Evolutionary conservation across 2,329 filamentous ascomycete genomes (phyloP).

Genomic region (Fusarium luffae): DNA sequence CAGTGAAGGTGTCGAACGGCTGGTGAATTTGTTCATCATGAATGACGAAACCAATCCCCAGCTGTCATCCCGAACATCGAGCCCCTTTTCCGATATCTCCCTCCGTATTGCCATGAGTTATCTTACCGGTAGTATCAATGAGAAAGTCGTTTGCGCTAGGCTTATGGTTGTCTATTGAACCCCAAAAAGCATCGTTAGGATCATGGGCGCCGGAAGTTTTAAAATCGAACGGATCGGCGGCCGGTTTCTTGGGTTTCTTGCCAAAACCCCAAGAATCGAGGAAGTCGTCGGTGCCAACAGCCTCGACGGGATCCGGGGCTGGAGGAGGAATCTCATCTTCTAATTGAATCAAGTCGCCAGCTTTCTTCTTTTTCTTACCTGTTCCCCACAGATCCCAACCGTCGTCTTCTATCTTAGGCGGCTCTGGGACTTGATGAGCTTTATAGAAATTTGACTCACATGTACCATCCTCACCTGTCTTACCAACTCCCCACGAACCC

Average conservation of each 20-base stretch:
- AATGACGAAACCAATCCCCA: slow-evolving; percentile 57
- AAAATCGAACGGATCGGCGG: slow-evolving; percentile 46
- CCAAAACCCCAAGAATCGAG: slow-evolving; percentile 67
- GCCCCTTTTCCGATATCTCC: slow-evolving; percentile 57
- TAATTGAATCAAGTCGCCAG: slow-evolving; percentile 52
- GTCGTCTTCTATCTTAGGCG: slow-evolving; percentile 32
- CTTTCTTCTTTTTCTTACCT: slow-evolving; percentile 54
- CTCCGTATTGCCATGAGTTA: slow-evolving; percentile 58
- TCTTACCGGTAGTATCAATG: slow-evolving; percentile 57
- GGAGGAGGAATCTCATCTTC: slow-evolving; percentile 48
- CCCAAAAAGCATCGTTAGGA: slow-evolving; percentile 56
- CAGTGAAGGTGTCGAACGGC: slow-evolving; percentile 52
- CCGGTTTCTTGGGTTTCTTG: slow-evolving; percentile 59
- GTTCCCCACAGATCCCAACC: slow-evolving; percentile 47
- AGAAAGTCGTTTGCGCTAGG: slow-evolving; percentile 62
- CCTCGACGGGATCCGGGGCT: slow-evolving; percentile 47
- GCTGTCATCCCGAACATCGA: slow-evolving; percentile 57
- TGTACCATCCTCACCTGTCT: slow-evolving; percentile 43
- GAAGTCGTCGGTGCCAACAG: slow-evolving; percentile 60
- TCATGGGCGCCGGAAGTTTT: slow-evolving; percentile 58
- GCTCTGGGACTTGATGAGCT: slow-evolving; percentile 25
- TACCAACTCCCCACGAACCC: slow-evolving; percentile 38
- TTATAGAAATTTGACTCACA: slow-evolving; percentile 22
- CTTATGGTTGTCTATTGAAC: slow-evolving; percentile 51
- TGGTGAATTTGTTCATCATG: slow-evolving; percentile 59